These are phyloP conservation scores for Puccinia coronata DNA, from an alignment of 1,284 basidiomycete genomes.

Conservation along the genomic window DNA sequence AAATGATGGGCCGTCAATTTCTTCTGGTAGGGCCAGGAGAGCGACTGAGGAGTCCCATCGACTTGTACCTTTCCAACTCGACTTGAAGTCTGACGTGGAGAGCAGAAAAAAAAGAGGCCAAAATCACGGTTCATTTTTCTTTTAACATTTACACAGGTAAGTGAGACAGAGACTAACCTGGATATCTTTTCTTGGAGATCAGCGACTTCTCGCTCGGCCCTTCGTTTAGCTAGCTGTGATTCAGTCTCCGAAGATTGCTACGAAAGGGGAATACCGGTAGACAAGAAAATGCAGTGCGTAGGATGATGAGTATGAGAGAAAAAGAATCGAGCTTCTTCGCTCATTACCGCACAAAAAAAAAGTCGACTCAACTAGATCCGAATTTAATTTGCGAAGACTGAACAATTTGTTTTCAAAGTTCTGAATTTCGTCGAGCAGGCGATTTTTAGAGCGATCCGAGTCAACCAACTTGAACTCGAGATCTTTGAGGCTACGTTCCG, in stretches of 20 bases:
- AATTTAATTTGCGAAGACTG: constrained; percentile 55
- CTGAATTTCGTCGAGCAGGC: constrained; percentile 50
- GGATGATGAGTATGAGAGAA: constrained; percentile 48
- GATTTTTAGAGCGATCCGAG: constrained; percentile 44
- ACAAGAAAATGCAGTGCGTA: background rate
- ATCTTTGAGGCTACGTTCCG: constrained; percentile 49
- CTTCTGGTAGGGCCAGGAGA: constrained; percentile 46
- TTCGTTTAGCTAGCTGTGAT: constrained; percentile 70
- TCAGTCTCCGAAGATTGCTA: constrained; percentile 72
- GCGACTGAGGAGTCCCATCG: constrained; percentile 44
- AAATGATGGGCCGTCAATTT: too few relatives aligned
- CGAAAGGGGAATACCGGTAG: constrained; percentile 25
- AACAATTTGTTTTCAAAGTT: constrained; percentile 53
- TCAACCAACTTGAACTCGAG: constrained; percentile 51
- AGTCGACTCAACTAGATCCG: constrained; percentile 61
- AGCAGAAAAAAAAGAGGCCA: background rate
- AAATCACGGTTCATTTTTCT: background rate
- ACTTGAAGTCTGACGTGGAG: constrained; percentile 40
- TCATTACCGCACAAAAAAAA: constrained; percentile 66
- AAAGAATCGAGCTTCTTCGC: constrained; percentile 61
- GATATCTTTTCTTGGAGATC: constrained; percentile 72
- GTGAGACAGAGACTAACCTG: constrained; percentile 61
- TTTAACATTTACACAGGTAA: background rate
- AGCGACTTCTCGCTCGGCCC: constrained; percentile 72
- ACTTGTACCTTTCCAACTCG: constrained; percentile 48